Evolutionary conservation across 495 filamentous ascomycete species (phyloP), one percentile per base, ranked within the genome.

Genomic region (Daldinia caldariorum): DNA sequence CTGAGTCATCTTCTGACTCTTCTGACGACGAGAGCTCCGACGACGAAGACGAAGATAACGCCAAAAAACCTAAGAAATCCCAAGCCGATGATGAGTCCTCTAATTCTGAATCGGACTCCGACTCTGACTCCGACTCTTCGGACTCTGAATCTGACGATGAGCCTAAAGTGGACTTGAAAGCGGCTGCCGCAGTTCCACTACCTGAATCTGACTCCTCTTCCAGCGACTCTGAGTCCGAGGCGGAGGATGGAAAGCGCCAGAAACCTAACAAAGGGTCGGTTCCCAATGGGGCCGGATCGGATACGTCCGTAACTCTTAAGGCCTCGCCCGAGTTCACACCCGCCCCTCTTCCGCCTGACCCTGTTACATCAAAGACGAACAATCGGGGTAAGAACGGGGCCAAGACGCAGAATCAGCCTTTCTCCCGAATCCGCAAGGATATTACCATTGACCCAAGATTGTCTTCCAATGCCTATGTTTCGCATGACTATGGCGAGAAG

Each of bases 401-500:
- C 43, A 61, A 69, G 50, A 55, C 88, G 72, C 79, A 83, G 37
- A 88, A 85, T 49, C 78, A 82, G 49, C 87, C 85, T 13, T 92
- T 92, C 82, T 88, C 85, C 2, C 87, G 91, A 61, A 88, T 93
- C 63, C 79, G 84, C 32, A 80, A 81, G 60, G 81, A 89, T 69
- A 78, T 83, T 47, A 60, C 80, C 18, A 85, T 91, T 16, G 91
- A 94, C 74, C 85, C 86, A 13, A 78, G 80, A 61, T 76, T 84
- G 67, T 77, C 84, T 56, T 89, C 85, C 75, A 97, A 95, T 80
- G 85, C 85, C 4, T 97, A 94, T 76, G 83, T 91, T 35, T 80
- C 88, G 4, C 92, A 97, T 71, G 92, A 92, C 39, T 99, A 97
- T 76, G 94, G 94, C 6, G 89, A 94, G 58, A 88, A 88, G 58